These are phyloP conservation scores for Trichothecium roseum DNA, from an alignment of 2,329 filamentous ascomycete genomes.

Conservation along the genomic window DNA sequence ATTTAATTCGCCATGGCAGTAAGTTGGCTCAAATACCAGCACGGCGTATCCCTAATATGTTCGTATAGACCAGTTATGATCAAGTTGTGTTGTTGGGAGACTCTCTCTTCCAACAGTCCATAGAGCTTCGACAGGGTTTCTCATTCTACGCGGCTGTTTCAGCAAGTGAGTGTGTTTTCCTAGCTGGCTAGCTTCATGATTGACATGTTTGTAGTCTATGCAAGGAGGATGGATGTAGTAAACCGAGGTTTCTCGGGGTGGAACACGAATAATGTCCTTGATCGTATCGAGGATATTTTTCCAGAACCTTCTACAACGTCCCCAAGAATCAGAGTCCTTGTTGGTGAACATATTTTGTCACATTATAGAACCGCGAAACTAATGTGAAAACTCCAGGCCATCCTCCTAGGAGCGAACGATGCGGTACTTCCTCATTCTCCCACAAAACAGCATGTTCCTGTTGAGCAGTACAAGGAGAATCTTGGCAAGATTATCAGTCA, in stretches of 20 bases:
- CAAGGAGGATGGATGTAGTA: slow-evolving; percentile 74
- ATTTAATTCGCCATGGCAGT: slow-evolving; percentile 12
- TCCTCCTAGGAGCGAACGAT: slow-evolving; percentile 89
- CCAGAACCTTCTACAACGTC: slow-evolving; percentile 48
- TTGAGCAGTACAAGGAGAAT: slow-evolving; percentile 68
- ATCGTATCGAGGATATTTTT: slow-evolving; percentile 60
- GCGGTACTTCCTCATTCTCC: slow-evolving; percentile 55
- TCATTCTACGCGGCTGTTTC: slow-evolving; percentile 65
- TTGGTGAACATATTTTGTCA: slow-evolving; percentile 22
- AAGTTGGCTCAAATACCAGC: slow-evolving; percentile 1
- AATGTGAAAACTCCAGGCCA: slow-evolving; percentile 37
- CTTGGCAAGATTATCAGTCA: slow-evolving; percentile 63
- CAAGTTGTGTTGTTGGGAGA: slow-evolving; percentile 84
- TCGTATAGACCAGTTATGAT: slow-evolving; percentile 43
- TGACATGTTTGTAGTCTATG: slow-evolving; percentile 48
- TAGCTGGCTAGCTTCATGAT: neutral
- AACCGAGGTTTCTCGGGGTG: slow-evolving; percentile 85
- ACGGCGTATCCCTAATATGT: neutral
- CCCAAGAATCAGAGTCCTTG: slow-evolving; percentile 56
- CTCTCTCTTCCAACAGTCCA: slow-evolving; percentile 67
- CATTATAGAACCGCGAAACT: neutral
- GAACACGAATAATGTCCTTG: slow-evolving; percentile 65
- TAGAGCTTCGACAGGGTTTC: slow-evolving; percentile 54
- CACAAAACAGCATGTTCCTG: slow-evolving; percentile 64
- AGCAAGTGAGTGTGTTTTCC: slow-evolving; percentile 40